These are phyloP conservation scores for Liriodendron chinense DNA, from an alignment of 164 flowering plant species.

Conservation along the genomic window DNA sequence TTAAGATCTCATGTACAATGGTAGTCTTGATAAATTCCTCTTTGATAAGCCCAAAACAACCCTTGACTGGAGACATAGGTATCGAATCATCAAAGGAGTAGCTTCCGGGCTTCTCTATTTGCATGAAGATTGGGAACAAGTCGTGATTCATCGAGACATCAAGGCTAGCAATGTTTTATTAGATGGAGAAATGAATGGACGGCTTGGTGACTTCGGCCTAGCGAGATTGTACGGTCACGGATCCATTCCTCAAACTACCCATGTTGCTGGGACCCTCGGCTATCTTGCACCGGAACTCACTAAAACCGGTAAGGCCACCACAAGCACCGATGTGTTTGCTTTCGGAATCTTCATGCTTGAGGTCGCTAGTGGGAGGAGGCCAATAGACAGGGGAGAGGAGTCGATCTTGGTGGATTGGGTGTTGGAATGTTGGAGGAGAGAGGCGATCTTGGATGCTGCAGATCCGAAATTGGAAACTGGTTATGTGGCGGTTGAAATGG, in stretches of 20 bases:
- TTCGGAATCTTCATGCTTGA: slow-evolving; percentile 17
- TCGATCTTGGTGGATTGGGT: slow-evolving; percentile 30
- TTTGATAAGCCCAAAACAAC: background rate
- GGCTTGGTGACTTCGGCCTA: background rate
- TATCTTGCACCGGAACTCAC: slow-evolving; percentile 33
- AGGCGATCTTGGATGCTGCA: slow-evolving; percentile 4
- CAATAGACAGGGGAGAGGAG: background rate
- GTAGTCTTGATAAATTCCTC: slow-evolving; percentile 43
- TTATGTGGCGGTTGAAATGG: slow-evolving; percentile 12
- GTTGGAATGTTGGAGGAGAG: slow-evolving; percentile 16
- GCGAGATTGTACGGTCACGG: background rate
- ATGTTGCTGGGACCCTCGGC: background rate
- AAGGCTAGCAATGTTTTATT: slow-evolving; percentile 23
- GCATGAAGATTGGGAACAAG: slow-evolving; percentile 40
- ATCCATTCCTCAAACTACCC: background rate
- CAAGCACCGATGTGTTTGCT: slow-evolving; percentile 29
- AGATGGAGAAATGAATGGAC: background rate
- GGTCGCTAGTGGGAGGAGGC: background rate
- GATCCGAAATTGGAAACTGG: slow-evolving; percentile 17
- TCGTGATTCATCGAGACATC: slow-evolving; percentile 37
- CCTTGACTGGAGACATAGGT: slow-evolving; percentile 32
- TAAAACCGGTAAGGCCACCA: slow-evolving; percentile 27
- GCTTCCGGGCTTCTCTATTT: slow-evolving; percentile 30
- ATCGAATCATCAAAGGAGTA: slow-evolving; percentile 29
- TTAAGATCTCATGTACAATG: slow-evolving; percentile 52